Evolutionary conservation across 768 basidiomycete genomes (phyloP).

Genomic region (Tylopilus vinaceipallidus): DNA sequence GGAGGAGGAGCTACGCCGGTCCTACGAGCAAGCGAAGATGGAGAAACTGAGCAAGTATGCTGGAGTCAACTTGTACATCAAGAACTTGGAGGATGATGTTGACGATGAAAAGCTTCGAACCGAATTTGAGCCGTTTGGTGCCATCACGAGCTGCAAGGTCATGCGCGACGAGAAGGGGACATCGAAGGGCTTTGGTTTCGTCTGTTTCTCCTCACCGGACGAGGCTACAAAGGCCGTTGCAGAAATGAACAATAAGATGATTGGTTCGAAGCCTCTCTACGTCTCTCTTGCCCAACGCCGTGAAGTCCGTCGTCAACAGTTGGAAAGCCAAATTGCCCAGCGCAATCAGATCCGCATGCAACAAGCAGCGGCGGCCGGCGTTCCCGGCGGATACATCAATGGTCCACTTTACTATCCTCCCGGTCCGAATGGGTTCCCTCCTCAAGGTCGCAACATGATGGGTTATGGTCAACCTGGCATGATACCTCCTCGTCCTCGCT

Average conservation of each 20-base stretch:
- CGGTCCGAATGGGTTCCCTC: constrained; percentile 77
- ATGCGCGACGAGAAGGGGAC: constrained; percentile 95
- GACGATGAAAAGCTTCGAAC: constrained; percentile 95
- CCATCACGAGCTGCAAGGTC: constrained; percentile 98
- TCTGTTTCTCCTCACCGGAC: constrained; percentile 97
- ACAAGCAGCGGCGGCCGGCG: constrained; percentile 83
- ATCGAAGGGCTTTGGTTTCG: constrained; percentile 98
- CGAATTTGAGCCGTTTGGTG: constrained; percentile 96
- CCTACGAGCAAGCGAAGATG: constrained; percentile 93
- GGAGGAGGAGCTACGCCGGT: constrained; percentile 91
- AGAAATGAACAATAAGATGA: constrained; percentile 99
- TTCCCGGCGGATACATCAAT: constrained; percentile 55
- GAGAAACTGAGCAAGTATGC: constrained; percentile 98
- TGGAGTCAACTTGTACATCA: constrained; percentile 99
- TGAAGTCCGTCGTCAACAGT: constrained; percentile 95
- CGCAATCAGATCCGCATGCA: constrained; percentile 95
- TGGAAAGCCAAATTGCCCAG: constrained; percentile 98
- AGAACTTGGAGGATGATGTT: constrained; percentile 97
- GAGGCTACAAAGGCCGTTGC: constrained; percentile 99
- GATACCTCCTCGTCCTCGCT: constrained; percentile 86
- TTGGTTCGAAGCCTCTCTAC: constrained; percentile 96
- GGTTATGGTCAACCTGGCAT: constrained; percentile 85
- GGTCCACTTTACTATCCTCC: constrained; percentile 72
- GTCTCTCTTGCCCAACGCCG: constrained; percentile 98
- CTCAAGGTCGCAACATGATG: constrained; percentile 60